Evolutionary conservation across 495 filamentous ascomycete species (phyloP).

Genomic region (Penicillium flavigenum): DNA sequence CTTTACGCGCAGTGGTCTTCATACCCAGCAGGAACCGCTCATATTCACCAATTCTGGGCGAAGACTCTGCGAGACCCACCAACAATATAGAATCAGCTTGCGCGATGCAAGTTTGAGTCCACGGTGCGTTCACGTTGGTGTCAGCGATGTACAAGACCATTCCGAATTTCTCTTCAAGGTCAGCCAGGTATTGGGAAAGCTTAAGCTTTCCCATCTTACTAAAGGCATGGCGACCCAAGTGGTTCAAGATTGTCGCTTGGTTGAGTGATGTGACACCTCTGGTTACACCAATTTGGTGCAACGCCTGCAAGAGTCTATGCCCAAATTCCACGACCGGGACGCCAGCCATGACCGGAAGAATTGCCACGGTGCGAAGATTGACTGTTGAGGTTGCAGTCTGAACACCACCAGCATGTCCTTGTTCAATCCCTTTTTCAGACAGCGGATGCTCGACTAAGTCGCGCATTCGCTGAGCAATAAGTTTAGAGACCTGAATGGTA

Average conservation of each 20-base stretch:
- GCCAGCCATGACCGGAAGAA: constrained; percentile 85
- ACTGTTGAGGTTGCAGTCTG: constrained; percentile 79
- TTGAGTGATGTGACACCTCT: constrained; percentile 92
- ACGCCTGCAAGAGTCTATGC: constrained; percentile 80
- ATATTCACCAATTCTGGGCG: constrained; percentile 88
- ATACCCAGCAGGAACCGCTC: constrained; percentile 93
- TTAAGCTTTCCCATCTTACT: constrained; percentile 97
- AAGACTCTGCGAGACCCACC: constrained; percentile 87
- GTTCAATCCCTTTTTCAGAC: constrained; percentile 63
- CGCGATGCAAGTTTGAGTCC: constrained; percentile 96
- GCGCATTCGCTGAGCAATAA: constrained; percentile 94
- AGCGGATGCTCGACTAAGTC: constrained; percentile 77
- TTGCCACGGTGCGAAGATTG: constrained; percentile 89
- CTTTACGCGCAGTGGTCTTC: constrained; percentile 95
- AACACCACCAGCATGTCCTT: constrained; percentile 54
- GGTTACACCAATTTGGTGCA: constrained; percentile 81
- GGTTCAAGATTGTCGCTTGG: constrained; percentile 89
- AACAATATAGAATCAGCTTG: constrained; percentile 95
- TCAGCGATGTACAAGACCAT: constrained; percentile 97
- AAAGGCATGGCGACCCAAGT: constrained; percentile 92
- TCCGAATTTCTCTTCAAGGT: constrained; percentile 95
- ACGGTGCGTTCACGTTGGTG: constrained; percentile 91
- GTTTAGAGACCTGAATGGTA: constrained; percentile 98
- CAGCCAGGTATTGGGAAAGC: constrained; percentile 91
- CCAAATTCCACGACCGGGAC: constrained; percentile 95